Conservation (phyloP, 2,329 filamentous ascomycete species). For the Drechslerella stenobrocha region DNA sequence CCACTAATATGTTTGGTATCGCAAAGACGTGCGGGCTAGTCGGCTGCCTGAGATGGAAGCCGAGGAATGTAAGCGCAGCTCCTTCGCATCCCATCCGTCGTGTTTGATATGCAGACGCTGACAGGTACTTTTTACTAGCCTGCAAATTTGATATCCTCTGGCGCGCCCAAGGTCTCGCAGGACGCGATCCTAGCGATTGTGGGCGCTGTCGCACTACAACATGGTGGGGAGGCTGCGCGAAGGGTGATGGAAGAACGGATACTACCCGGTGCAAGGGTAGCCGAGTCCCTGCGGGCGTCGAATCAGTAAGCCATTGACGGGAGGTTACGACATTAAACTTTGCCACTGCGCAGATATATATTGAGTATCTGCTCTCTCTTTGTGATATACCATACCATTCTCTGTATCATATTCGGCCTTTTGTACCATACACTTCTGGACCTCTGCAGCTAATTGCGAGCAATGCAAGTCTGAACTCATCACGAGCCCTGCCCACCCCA, state of each 20-base stretch:
- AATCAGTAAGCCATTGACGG: background rate
- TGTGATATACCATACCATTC: no score
- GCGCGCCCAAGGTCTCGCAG: slow-evolving; percentile 72
- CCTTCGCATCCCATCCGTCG: slow-evolving; percentile 6
- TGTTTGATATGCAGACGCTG: background rate
- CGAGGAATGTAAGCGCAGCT: slow-evolving; percentile 66
- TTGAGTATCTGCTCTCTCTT: no score
- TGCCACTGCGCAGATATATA: no score
- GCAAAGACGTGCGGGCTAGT: slow-evolving; percentile 71
- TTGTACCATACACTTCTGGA: no score
- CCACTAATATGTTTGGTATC: slow-evolving; percentile 68
- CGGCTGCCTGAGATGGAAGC: slow-evolving; percentile 84
- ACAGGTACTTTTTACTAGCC: slow-evolving; percentile 57
- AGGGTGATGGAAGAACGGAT: slow-evolving; percentile 76
- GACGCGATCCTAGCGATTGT: slow-evolving; percentile 82
- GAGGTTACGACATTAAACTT: no score
- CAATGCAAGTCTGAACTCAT: no score
- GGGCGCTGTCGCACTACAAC: slow-evolving; percentile 85
- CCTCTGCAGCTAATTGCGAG: no score
- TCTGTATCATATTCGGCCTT: no score
- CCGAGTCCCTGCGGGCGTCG: background rate
- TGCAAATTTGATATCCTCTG: slow-evolving; percentile 71
- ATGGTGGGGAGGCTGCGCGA: slow-evolving; percentile 76
- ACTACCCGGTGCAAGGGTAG: slow-evolving; percentile 56
- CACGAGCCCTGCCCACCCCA: no score